Evolutionary conservation across 257 asterid genomes (phyloP), one percentile per base, ranked within the genome.

Genomic region (Paulownia fortunei): DNA sequence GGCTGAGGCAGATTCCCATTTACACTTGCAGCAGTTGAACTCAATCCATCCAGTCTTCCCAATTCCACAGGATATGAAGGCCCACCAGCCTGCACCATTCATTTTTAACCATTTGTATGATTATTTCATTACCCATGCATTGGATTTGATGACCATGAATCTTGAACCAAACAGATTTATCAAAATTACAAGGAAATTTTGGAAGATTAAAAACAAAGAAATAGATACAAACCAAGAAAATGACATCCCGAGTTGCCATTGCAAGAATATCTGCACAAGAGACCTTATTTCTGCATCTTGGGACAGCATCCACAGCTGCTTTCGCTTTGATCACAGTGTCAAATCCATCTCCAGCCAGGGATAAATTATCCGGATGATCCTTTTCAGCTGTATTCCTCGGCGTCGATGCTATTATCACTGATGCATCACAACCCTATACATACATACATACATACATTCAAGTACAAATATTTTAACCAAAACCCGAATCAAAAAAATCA

Each of bases 321-420:
- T 92, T 92, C 11, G 99, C 99, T 76, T 90, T 94, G 75, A 92
- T 79, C 4, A 94, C 93, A 0, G 97, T 82, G 82, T 94, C 99
- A 61, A 94, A 94, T 34, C 99, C 99, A 23, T 94, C 99, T 79
- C 99, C 99, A n/a, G 99, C 99, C 5, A 94, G 79, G 1, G 99
- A 94, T 21, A 92, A 67, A 51, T 94, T 94, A 72, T 92, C 98
- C 0, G 92, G 88, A 55, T 91, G 89, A 76, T 94, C 99, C 84
- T 91, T 94, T 74, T 94, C 99, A 0, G 99, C 97, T 68, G 26
- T 87, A 68, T 91, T 92, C 10, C 82, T 85, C 3, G 81, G 67
- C 1, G 94, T 83, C 8, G 99, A 92, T 16, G 94, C 91, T 52
- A 94, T 47, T 6, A 94, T 82, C 11, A 86, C 76, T 0, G 98